Percentiles rank a stretch among this genome's conserved stretches.
Evolutionary conservation across 2,329 filamentous ascomycete genomes (phyloP).

Genomic region (Cryphonectria naterciae): DNA sequence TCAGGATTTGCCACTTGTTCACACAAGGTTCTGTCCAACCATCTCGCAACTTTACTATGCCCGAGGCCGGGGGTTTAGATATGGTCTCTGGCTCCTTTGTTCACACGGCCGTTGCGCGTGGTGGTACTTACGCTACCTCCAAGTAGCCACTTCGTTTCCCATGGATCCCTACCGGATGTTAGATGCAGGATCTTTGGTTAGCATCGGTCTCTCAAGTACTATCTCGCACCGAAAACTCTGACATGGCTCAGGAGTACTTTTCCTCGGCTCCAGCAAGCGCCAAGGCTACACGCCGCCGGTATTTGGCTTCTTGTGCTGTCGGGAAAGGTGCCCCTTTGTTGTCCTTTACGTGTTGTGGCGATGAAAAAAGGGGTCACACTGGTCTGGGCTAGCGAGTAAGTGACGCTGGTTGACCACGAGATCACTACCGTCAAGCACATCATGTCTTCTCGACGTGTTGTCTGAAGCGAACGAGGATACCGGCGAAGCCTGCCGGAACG

Average conservation of each 20-base stretch:
- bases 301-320: not conserved
- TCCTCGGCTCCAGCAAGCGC: not conserved
- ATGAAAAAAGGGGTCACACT: not conserved
- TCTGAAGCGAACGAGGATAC: not conserved
- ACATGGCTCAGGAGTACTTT: not conserved
- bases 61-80: not conserved
- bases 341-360: not conserved
- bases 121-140: not conserved
- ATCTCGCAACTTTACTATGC: not conserved
- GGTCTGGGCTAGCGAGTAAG: not conserved
- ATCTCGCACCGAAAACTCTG: not conserved
- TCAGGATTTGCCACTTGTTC: not conserved
- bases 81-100: not conserved
- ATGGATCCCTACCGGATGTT: not conserved
- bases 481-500: not conserved
- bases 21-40: not conserved
- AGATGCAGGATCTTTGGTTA: not conserved
- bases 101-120: not conserved
- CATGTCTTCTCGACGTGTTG: not conserved
- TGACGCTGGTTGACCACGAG: not conserved
- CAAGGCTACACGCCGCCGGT: not conserved
- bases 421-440: not conserved
- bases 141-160: not conserved
- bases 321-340: not conserved
- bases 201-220: not conserved